Conservation (phyloP, 164 flowering plant species). For the Berberis vulgaris region DNA sequence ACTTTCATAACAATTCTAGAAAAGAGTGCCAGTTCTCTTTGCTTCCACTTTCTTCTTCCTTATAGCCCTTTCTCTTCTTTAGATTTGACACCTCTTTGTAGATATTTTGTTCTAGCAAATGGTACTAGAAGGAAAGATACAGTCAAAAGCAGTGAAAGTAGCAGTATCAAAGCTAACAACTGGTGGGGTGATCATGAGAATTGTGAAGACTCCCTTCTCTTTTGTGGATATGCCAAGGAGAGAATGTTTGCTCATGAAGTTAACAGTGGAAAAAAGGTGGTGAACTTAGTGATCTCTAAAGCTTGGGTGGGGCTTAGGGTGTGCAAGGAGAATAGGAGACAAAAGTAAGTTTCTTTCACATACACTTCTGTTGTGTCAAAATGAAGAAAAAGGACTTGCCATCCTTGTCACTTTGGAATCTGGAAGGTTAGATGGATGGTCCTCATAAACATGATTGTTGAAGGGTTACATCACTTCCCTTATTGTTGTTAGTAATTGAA, state of each 20-base stretch:
- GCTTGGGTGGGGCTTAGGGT: background rate
- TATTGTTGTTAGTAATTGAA: no score
- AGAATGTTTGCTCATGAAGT: constrained; percentile 1
- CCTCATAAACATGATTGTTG: background rate
- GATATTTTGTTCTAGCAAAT: background rate
- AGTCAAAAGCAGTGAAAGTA: background rate
- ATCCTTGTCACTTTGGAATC: background rate
- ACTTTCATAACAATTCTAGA: background rate
- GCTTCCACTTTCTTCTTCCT: background rate
- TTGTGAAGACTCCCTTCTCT: background rate
- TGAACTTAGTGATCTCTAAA: background rate
- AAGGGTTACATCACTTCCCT: background rate
- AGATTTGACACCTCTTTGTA: background rate
- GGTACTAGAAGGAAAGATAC: background rate
- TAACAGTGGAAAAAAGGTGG: background rate
- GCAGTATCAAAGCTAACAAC: background rate
- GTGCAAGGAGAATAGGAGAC: background rate
- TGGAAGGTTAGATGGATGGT: background rate
- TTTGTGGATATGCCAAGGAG: background rate
- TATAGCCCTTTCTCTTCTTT: background rate
- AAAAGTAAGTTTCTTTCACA: background rate
- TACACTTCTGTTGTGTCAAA: constrained; percentile 2
- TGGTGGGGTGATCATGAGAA: background rate
- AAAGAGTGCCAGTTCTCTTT: background rate
- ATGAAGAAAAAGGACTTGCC: background rate